Evolutionary conservation across 768 basidiomycete species (phyloP), one percentile per base, ranked within the genome.

Genomic region (Cyathus striatus): DNA sequence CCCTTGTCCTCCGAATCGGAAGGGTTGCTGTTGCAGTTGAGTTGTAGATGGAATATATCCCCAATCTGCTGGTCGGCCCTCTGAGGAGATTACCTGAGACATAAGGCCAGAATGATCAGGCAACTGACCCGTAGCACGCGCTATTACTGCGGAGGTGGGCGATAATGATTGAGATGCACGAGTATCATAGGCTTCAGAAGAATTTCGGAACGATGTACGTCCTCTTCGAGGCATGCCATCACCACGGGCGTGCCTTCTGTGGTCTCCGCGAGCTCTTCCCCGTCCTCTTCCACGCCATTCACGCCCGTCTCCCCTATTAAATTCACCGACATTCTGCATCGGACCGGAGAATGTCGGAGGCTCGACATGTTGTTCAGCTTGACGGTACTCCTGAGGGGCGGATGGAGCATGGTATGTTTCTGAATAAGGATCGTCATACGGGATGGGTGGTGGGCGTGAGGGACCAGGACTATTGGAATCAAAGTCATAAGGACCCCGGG

Each of bases 371-470:
- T 5, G 6, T 6, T 26, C 24, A 13, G 25, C 16, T 5, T 14
- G 10, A 30, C 10, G 6, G n/a, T 6, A 14, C 12, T 18, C 10
- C 20, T 36, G 10, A 10, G 35, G 10, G 35, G 27, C 44, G 42
- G 50, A 53, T 27, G 55, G 50, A 17, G 55, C 53, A 32, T 56
- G 60, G 38, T 70, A 70, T 24, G 56, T 55, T 22, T 81, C 78
- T 16, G 79, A 70, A 55, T 89, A 89, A 7, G 87, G 87, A 50
- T 90, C 87, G 45, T 90, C 85, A 53, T 90, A 90, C 21, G 87
- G 83, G 26, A 78, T 64, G 4, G 87, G 88, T 13, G 73, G 53
- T 18, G 86, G 83, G 40, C 86, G 76, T 12, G 78, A 75, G 6
- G 79, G 72, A 14, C 74, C 72, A 27, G 55, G 47, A n/a, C 69